phyloP scores from a whole-genome alignment of 768 basidiomycete genomes.

The Lepiota venenata region DNA sequence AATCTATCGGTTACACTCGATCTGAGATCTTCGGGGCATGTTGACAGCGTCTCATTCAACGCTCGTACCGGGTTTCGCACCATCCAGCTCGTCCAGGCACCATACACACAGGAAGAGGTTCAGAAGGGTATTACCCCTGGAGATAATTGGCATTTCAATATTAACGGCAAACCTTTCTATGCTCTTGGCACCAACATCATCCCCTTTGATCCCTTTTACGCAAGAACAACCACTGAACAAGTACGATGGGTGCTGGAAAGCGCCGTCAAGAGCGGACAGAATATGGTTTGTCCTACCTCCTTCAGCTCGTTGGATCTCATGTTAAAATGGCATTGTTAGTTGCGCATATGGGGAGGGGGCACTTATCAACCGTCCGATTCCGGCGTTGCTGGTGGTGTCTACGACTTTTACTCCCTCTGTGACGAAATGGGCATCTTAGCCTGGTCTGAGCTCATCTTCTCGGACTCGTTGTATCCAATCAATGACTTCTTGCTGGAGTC shows the following conservation, averaged over 20 bases:
- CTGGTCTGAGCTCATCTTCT: constrained; percentile 63
- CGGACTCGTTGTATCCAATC: constrained; percentile 52
- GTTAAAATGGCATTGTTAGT: constrained; percentile 22
- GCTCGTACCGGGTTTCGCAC: constrained; percentile 59
- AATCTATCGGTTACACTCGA: constrained; percentile 42
- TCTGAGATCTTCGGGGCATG: constrained; percentile 14
- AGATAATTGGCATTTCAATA: constrained; percentile 58
- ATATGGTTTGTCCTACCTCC: constrained; percentile 42
- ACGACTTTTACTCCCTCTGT: constrained; percentile 55
- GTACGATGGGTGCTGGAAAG: constrained; percentile 57
- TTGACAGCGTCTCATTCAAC: constrained; percentile 30
- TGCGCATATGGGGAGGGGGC: constrained; percentile 61
- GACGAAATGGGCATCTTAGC: constrained; percentile 59
- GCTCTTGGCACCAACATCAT: constrained; percentile 56
- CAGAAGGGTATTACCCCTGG: constrained; percentile 51
- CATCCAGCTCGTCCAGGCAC: constrained; percentile 46
- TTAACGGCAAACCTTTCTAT: constrained; percentile 56
- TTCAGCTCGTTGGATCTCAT: background rate
- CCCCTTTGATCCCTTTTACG: constrained; percentile 60
- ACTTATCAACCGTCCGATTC: constrained; percentile 44
- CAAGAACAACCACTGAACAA: constrained; percentile 44
- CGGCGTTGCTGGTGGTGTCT: constrained; percentile 38
- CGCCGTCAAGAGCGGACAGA: constrained; percentile 51
- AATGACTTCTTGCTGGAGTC: constrained; percentile 50
- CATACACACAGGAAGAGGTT: constrained; percentile 43